These are phyloP conservation scores for Tolypocladium inflatum DNA, from an alignment of 2,329 filamentous ascomycete genomes.

Conservation along the genomic window DNA sequence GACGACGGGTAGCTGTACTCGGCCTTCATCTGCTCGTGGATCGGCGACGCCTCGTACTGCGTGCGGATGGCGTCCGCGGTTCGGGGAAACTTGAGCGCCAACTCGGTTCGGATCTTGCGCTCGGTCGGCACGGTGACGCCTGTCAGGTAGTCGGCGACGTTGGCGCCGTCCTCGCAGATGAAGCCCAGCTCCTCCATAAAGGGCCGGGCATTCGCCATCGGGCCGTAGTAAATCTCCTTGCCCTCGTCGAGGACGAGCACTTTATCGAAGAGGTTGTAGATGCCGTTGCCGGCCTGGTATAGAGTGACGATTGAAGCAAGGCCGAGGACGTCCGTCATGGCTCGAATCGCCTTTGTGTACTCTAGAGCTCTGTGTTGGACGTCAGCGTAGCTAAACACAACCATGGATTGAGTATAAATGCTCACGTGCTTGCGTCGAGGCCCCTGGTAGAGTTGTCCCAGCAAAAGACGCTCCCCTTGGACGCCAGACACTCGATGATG, in stretches of 20 bases:
- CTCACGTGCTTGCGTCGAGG: conserved; percentile 52
- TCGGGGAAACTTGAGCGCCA: conserved; percentile 33
- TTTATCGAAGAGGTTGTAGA: conserved; percentile 63
- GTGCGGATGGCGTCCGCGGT: conserved; percentile 32
- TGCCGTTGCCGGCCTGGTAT: conserved; percentile 62
- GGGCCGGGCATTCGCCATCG: conserved; percentile 44
- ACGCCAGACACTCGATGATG: conserved; percentile 54
- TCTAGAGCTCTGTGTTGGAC: conserved; percentile 37
- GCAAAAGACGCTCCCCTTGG: conserved; percentile 48
- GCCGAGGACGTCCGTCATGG: conserved; percentile 53
- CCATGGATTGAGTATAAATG: background rate
- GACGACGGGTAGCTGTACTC: conserved; percentile 50
- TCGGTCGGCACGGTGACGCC: conserved; percentile 60
- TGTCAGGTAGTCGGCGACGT: conserved; percentile 56
- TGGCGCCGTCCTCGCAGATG: conserved; percentile 50
- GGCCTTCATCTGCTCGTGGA: conserved; percentile 37
- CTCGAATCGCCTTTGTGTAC: conserved; percentile 50
- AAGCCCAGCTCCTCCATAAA: conserved; percentile 61
- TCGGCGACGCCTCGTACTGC: conserved; percentile 41
- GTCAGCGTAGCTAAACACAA: background rate
- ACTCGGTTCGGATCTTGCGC: conserved; percentile 43
- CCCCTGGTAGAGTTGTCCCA: conserved; percentile 62
- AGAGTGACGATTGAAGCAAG: conserved; percentile 53
- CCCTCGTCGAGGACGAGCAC: conserved; percentile 59
- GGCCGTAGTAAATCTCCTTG: conserved; percentile 56